phyloP scores from a whole-genome alignment of 2,329 filamentous ascomycete genomes.

The Thielaviopsis ethacetica region DNA sequence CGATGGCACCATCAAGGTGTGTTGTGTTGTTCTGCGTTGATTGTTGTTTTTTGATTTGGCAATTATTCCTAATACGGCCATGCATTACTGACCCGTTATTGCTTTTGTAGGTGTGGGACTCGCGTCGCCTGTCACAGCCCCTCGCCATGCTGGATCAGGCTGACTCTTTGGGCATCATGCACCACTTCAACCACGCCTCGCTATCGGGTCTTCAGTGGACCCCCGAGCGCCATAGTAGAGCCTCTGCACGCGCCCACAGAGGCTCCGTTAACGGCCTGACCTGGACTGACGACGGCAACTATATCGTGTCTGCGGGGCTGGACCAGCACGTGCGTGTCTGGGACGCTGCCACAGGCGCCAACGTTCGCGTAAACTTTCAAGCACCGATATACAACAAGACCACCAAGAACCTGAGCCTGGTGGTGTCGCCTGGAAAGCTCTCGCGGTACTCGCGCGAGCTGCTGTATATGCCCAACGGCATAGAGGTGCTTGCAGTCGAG shows the following conservation, averaged over 20 bases:
- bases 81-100: neutral
- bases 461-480: constrained; percentile 67
- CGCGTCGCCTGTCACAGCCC: constrained; percentile 60
- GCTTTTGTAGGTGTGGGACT: constrained; percentile 59
- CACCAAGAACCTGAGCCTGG: constrained; percentile 41
- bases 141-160: constrained; percentile 71
- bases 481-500: constrained; percentile 65
- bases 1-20: constrained; percentile 49
- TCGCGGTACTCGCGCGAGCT: constrained; percentile 42
- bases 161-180: constrained; percentile 54
- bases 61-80: neutral
- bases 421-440: constrained; percentile 41
- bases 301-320: constrained; percentile 66
- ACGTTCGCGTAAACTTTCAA: constrained; percentile 77
- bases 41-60: too few species aligned
- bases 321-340: constrained; percentile 77
- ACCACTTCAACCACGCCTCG: constrained; percentile 21
- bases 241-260: constrained; percentile 50
- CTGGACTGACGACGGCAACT: constrained; percentile 67
- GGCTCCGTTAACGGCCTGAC: constrained; percentile 71
- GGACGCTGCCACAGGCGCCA: constrained; percentile 65
- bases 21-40: too few species aligned
- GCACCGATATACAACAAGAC: constrained; percentile 52
- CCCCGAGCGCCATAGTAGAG: constrained; percentile 25
- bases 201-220: constrained; percentile 19